A percentile compares a stretch with the other conserved stretches of the same genome.
These are phyloP conservation scores for Colletotrichum sp. DNA, from an alignment of 2,329 filamentous ascomycete genomes.

Conservation along the genomic window DNA sequence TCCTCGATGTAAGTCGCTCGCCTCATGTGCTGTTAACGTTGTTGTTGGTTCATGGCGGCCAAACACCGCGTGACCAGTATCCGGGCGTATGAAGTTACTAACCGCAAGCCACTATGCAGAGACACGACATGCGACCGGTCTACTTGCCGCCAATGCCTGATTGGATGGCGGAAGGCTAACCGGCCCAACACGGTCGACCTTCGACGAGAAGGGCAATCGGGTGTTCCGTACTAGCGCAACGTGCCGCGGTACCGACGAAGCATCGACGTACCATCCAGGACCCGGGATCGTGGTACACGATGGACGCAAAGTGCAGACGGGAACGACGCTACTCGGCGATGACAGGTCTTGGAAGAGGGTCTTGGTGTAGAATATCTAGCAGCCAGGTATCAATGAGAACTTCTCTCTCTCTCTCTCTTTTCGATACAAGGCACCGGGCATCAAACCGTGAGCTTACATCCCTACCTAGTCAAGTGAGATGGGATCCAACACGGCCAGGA, in stretches of 20 bases:
- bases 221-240: background rate
- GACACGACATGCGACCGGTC: background rate
- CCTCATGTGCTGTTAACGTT: background rate
- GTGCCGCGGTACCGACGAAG: background rate
- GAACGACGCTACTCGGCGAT: background rate
- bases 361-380: background rate
- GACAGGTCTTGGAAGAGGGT: background rate
- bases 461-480: background rate
- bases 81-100: background rate
- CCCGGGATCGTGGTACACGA: background rate
- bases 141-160: background rate
- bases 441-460: background rate
- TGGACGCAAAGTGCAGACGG: background rate
- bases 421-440: background rate
- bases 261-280: background rate
- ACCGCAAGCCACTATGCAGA: background rate
- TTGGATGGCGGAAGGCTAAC: background rate
- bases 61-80: background rate
- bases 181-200: background rate
- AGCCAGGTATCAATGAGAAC: background rate
- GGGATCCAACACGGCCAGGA: background rate
- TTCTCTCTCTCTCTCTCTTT: background rate
- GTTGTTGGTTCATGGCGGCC: background rate
- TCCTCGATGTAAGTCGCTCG: background rate
- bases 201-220: background rate